Evolutionary conservation across 2,329 filamentous ascomycete genomes (phyloP), one percentile per base, ranked within the genome.

Genomic region (Neoascochyta sp.): DNA sequence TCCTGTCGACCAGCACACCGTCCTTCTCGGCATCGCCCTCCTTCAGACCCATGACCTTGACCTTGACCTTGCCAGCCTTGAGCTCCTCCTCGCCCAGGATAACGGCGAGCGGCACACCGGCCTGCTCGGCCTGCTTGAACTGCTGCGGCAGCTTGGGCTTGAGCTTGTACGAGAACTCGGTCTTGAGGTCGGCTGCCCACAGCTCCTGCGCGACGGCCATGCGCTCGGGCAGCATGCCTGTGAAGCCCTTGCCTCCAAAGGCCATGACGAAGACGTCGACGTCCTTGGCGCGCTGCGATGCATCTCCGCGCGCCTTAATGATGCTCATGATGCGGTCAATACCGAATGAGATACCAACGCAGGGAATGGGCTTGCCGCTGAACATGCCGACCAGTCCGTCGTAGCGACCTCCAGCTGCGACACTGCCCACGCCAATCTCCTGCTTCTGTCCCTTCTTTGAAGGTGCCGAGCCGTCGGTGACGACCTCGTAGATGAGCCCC

Each of bases 341-440:
- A 32, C 90, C 90, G 57, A 96, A 95, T 2, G 89, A 95, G 47
- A 94, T 85, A 41, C 86, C 86, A 5, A 92, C 84, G 49, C 86
- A 90, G n/a, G 86, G 90, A 33, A 95, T 87, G 58, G 89, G 81
- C 67, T 89, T 90, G 51, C 82, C 82, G 33, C 79, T 81, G 70
- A 95, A 95, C 86, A 95, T 95, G 66, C 85, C 85, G 4, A 95
- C 90, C 4, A 95, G 75, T 57, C 92, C 83, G 64, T 95, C 90
- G 63, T 95, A 95, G 39, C 89, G 82, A 24, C 88, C 87, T 56
- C 88, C 89, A 4, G 88, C 89, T 24, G 88, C 89, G 26, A 95
- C 81, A 58, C 84, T 90, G 42, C 88, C 89, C 8, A 95, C 84
- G 28, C 86, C 86, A 18, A 92, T 71, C 20, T 53, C 50, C 31